Percentiles rank a stretch among this genome's conserved stretches.
phyloP scores from a whole-genome alignment of 495 filamentous ascomycete species.

The Sordaria brevicollis region DNA sequence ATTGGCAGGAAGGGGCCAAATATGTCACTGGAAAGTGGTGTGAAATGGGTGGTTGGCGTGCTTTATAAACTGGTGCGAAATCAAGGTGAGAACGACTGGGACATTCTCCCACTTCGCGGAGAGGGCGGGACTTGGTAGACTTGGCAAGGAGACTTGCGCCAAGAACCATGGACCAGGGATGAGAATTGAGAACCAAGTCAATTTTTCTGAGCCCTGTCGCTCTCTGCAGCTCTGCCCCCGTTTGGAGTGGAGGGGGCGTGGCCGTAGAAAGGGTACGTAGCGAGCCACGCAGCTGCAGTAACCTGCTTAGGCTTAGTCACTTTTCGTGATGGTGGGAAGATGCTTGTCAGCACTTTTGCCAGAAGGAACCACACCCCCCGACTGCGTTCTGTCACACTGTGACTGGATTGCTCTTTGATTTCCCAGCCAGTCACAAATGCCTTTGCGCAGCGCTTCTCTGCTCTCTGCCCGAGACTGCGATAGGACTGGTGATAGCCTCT shows the following conservation, averaged over 20 bases:
- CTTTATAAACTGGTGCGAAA: conserved; percentile 6
- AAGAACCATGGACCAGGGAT: background rate
- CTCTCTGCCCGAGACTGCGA: background rate
- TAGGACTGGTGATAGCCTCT: background rate
- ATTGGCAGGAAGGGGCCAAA: conserved; percentile 17
- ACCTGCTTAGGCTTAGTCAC: conserved; percentile 10
- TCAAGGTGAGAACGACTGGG: conserved; percentile 7
- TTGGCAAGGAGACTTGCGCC: conserved; percentile 1
- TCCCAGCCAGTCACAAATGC: background rate
- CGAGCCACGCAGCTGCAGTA: background rate
- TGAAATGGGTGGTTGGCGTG: conserved; percentile 8
- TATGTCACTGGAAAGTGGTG: conserved; percentile 6
- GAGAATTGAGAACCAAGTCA: conserved; percentile 3
- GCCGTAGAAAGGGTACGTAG: background rate
- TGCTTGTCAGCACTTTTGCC: conserved; percentile 4
- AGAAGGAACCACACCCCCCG: conserved; percentile 6
- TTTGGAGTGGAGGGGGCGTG: conserved; percentile 11
- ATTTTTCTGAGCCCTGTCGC: conserved; percentile 4
- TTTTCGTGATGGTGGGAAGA: background rate
- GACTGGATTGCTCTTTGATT: background rate
- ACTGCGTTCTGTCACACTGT: background rate
- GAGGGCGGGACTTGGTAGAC: conserved; percentile 4
- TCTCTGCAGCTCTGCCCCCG: background rate
- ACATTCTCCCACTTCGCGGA: background rate
- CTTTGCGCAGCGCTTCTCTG: background rate